Base-by-base conservation (phyloP, 257 asterid species). In the Primulina tabacum region DNA sequence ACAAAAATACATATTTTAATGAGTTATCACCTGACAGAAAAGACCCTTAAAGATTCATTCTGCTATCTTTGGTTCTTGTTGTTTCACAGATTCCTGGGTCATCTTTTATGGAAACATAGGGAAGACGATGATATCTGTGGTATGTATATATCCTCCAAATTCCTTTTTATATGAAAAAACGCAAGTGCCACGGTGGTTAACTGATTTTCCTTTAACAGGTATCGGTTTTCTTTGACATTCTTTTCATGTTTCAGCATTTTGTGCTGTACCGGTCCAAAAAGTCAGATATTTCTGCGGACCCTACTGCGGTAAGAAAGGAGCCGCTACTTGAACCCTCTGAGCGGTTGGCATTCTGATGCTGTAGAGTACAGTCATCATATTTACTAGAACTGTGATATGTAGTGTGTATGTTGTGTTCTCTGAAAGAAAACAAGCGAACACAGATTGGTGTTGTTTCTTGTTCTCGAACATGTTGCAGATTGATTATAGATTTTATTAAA, bases 61-160 rank as follows among this genome's bases (percentile, higher is more conserved):
- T 29, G 8, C 2, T 30, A 30, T 10, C 28, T 61, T 37, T 73
- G 62, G 30, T 56, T 35, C 50, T 21, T 12, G 52, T 47, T 24
- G 59, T 16, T 73, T 3, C 30, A 11, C 87, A 93, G 99, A 78
- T 69, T 93, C 99, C 0, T 84, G 90, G 96, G 87, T 90, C 75
- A 93, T 90, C 75, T 87, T 93, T 72, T 89, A 90, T 56, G 97
- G 97, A 26, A 93, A 90, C 84, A 84, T 90, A 3, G 99, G 99
- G 71, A 93, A 93, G 85, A 89, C 92, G 6, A 74, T 89, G 87
- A 81, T 93, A 78, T 93, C 99, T 47, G 57, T 93, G 97, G 97
- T 93, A 87, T 30, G 82, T 38, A 14, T 33, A 11, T 64, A 12
- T 18, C 24, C 11, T 32, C 40, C 8, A 8, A 34, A 63, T 20